These are phyloP conservation scores for Phyllosticta paracitricarpa DNA, from an alignment of 2,329 filamentous ascomycete genomes.

Conservation along the genomic window DNA sequence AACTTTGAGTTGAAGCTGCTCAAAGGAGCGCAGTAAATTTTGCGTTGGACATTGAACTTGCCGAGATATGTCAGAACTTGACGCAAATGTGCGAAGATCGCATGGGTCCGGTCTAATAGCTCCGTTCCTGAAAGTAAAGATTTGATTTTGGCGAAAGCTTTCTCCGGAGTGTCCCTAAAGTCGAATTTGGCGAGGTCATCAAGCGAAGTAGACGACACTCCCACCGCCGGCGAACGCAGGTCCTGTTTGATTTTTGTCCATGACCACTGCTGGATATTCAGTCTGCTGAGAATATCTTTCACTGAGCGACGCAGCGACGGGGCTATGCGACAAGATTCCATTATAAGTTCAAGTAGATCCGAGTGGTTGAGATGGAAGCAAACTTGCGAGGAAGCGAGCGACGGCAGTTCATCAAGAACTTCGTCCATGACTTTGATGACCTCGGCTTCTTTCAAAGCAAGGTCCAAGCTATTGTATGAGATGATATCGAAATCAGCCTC, in stretches of 20 bases:
- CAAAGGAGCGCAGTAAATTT: conserved; percentile 75
- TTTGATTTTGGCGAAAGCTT: conserved; percentile 55
- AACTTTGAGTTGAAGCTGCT: conserved; percentile 87
- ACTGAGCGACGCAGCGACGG: conserved; percentile 56
- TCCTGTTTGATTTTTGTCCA: conserved; percentile 79
- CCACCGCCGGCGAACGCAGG: conserved; percentile 68
- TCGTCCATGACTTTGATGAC: conserved; percentile 92
- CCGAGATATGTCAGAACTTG: conserved; percentile 69
- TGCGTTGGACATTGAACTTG: conserved; percentile 62
- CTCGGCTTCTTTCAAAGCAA: conserved; percentile 86
- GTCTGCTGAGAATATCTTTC: conserved; percentile 74
- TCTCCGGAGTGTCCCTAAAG: conserved; percentile 68
- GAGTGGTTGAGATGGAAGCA: conserved; percentile 89
- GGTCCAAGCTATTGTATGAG: conserved; percentile 68
- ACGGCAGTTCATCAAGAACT: conserved; percentile 70
- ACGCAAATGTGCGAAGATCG: conserved; percentile 65
- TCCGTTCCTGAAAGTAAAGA: conserved; percentile 45
- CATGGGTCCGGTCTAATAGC: conserved; percentile 40
- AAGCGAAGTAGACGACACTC: conserved; percentile 77
- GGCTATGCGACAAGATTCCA: conserved; percentile 79
- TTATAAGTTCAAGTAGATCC: conserved; percentile 74
- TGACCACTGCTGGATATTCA: conserved; percentile 70
- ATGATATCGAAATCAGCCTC: conserved; percentile 96
- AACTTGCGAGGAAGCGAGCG: conserved; percentile 60
- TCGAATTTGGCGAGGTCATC: conserved; percentile 88